These are phyloP conservation scores for Monosporozyma aquatica DNA, from an alignment of 805 yeast species.

Conservation along the genomic window DNA sequence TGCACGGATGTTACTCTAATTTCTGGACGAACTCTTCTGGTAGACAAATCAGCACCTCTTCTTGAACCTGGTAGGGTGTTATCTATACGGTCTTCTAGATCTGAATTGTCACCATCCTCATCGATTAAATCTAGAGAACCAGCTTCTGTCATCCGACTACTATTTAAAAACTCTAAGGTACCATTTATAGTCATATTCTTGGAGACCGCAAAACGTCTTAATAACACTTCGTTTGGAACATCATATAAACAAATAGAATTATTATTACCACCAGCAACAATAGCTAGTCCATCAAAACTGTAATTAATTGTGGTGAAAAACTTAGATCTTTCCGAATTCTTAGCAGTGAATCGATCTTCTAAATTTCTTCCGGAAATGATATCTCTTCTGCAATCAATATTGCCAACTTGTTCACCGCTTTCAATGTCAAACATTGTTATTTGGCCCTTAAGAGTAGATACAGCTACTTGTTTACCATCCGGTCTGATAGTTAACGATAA, in stretches of 20 bases:
- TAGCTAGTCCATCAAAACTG: constrained; percentile 79
- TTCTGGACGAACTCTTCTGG: constrained; percentile 68
- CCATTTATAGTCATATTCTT: constrained; percentile 88
- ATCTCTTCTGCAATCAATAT: constrained; percentile 80
- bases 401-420: constrained; percentile 67
- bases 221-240: constrained; percentile 74
- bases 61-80: constrained; percentile 75
- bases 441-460: constrained; percentile 82
- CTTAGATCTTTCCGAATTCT: constrained; percentile 76
- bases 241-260: constrained; percentile 89
- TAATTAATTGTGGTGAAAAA: constrained; percentile 73
- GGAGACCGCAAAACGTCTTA: constrained; percentile 76
- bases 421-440: constrained; percentile 76
- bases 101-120: constrained; percentile 76
- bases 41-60: constrained; percentile 69
- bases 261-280: constrained; percentile 91
- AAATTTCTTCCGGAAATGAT: constrained; percentile 77
- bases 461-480: constrained; percentile 86
- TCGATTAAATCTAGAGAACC: constrained; percentile 80
- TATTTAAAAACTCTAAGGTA: constrained; percentile 68
- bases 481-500: constrained; percentile 78
- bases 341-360: constrained; percentile 73
- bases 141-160: constrained; percentile 76
- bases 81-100: constrained; percentile 74
- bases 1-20: constrained; percentile 68